Evolutionary conservation across 805 yeast genomes (phyloP), one percentile per base, ranked within the genome.

Genomic region (Gaillardinia entomophila): DNA sequence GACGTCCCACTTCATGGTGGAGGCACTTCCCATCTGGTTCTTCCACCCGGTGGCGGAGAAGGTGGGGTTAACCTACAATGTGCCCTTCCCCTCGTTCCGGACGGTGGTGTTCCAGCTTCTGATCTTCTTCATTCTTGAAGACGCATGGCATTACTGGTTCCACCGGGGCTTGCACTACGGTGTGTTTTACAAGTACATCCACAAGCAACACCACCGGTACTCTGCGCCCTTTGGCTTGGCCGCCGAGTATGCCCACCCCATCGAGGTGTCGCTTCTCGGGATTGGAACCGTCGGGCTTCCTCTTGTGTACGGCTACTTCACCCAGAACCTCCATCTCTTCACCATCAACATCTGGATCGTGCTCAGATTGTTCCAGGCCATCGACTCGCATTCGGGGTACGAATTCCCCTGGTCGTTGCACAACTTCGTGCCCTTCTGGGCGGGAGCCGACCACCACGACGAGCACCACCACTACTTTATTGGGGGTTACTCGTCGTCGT

Each of bases 401-500:
- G 79, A 75, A 37, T 75, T 75, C 55, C 81, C 81, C 3, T 73
- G 75, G 76, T 73, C 79, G 1, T 61, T 75, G 46, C 72, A 74
- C 49, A 52, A 72, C 35, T 60, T 73, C 48, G 32, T 75, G n/a
- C 81, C 81, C 27, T 66, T 75, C 53, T 75, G 81, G 81, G 79
- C 81, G 7, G 81, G 80, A 20, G 79, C 79, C 24, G 78, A 71
- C 35, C 81, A 75, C 45, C 81, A 75, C 46, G 81, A 75, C 45
- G 65, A 68, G 37, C 81, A 75, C 42, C 81, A 75, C 42, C 81
- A 73, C 44, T 71, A 68, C 49, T 75, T 75, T 42, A 73, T 75
- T 38, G 81, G 81, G 13, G 70, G 70, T 45, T 75, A 75, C 43
- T 75, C 80, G 16, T 68, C 76, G 26, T 63, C 73, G 17, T 75